Conservation (phyloP, 2,329 filamentous ascomycete species). For the Pestalotiopsis sp. region DNA sequence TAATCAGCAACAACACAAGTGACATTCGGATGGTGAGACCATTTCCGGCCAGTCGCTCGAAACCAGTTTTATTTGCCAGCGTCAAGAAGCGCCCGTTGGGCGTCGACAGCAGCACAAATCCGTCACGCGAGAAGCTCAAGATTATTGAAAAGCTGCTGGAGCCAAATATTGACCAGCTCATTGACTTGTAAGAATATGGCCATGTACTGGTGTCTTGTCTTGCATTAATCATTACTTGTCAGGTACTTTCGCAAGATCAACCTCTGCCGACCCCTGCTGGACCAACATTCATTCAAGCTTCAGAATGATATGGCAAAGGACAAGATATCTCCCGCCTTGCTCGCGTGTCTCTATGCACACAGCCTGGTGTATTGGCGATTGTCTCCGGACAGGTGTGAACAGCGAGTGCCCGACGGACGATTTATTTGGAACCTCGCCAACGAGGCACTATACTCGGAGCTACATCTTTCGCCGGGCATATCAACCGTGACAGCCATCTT, state of each 20-base stretch:
- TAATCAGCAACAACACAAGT: constrained; percentile 26
- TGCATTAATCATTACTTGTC: neutral
- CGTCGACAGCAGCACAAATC: constrained; percentile 38
- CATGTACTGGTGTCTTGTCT: constrained; percentile 5
- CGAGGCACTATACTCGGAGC: constrained; percentile 61
- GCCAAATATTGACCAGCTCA: constrained; percentile 52
- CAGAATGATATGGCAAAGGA: constrained; percentile 48
- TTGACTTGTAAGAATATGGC: constrained; percentile 44
- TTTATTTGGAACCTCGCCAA: constrained; percentile 67
- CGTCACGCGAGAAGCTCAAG: constrained; percentile 51
- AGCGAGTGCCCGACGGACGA: constrained; percentile 57
- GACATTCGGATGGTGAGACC: constrained; percentile 30
- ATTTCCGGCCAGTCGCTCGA: constrained; percentile 20
- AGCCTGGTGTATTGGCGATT: constrained; percentile 61
- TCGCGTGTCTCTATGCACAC: constrained; percentile 62
- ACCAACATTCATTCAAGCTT: constrained; percentile 55
- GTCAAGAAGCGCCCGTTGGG: constrained; percentile 50
- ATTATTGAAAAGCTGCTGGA: constrained; percentile 63
- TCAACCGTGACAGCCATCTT: constrained; percentile 61
- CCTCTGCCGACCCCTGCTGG: constrained; percentile 63
- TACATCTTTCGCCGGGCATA: constrained; percentile 60
- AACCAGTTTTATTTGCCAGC: constrained; percentile 48
- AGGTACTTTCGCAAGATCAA: constrained; percentile 61
- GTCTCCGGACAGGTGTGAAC: constrained; percentile 43
- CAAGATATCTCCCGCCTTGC: constrained; percentile 56